Evolutionary conservation across 495 filamentous ascomycete genomes (phyloP).

Genomic region (Cercophora sp.): DNA sequence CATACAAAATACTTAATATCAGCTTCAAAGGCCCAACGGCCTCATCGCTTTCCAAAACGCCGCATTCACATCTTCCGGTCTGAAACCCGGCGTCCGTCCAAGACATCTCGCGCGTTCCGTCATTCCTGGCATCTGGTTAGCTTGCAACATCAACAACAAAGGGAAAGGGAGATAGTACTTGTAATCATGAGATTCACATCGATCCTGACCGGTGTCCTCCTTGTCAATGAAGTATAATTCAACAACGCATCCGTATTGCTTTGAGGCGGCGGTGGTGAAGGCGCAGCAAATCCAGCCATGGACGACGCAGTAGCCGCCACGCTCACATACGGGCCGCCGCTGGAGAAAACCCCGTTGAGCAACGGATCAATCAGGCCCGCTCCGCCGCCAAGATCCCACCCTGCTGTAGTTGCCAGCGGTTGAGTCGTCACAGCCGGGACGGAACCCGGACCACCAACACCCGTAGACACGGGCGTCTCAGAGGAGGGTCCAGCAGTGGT

Average conservation of each 20-base stretch:
- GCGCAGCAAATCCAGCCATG: too few species aligned
- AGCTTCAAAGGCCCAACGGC: neutral
- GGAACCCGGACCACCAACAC: neutral
- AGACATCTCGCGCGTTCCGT: slow-evolving; percentile 48
- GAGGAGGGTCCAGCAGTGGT: neutral
- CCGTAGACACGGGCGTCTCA: neutral
- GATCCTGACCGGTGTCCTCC: slow-evolving; percentile 20
- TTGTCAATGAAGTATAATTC: too few species aligned
- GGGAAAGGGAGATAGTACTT: slow-evolving; percentile 15
- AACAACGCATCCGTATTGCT: too few species aligned
- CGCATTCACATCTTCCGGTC: slow-evolving; percentile 53
- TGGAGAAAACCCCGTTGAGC: slow-evolving; percentile 5
- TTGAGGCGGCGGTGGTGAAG: too few species aligned
- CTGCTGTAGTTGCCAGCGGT: neutral
- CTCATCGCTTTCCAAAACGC: slow-evolving; percentile 43
- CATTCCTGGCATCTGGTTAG: slow-evolving; percentile 20
- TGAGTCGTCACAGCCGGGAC: neutral
- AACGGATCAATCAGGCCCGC: slow-evolving; percentile 5
- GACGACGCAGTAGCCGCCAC: neutral
- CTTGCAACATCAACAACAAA: neutral
- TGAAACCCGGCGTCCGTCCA: slow-evolving; percentile 58
- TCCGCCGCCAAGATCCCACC: neutral
- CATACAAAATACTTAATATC: too few species aligned
- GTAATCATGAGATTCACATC: slow-evolving; percentile 25
- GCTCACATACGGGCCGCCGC: neutral